Conservation (phyloP, 345 rosid species). For the Geranium rotundifolium region DNA sequence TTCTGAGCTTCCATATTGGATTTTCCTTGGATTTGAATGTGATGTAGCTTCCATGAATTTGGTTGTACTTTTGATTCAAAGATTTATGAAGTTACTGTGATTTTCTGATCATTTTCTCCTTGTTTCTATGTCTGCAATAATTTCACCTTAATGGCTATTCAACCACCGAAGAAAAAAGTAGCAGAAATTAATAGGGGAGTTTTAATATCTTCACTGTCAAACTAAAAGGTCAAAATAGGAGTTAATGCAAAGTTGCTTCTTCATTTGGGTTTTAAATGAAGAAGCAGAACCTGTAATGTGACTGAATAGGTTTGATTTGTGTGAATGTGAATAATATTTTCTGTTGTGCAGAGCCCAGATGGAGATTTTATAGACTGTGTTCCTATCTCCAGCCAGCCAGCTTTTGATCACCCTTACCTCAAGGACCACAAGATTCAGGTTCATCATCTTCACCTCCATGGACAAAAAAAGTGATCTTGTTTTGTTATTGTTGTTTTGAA, state of each 20-base stretch:
- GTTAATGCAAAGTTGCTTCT: background rate
- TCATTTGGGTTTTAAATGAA: no score
- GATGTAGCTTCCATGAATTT: background rate
- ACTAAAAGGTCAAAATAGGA: background rate
- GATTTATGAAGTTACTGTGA: conserved; percentile 7
- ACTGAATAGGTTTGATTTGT: background rate
- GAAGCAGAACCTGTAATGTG: background rate
- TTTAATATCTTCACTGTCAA: background rate
- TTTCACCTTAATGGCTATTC: conserved; percentile 11
- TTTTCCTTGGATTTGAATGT: background rate
- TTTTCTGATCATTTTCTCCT: conserved; percentile 10
- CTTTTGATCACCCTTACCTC: conserved; percentile 91
- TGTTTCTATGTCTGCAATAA: conserved; percentile 13
- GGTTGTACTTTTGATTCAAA: background rate
- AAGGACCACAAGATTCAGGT: conserved; percentile 98
- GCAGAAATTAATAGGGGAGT: conserved; percentile 8
- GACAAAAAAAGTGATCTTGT: no score
- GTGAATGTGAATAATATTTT: background rate
- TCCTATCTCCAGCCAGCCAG: conserved; percentile 75
- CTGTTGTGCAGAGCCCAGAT: conserved; percentile 49
- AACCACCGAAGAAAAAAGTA: conserved; percentile 4
- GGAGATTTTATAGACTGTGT: conserved; percentile 84
- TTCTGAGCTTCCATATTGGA: background rate
- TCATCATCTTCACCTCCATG: background rate
- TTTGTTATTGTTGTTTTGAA: no score